phyloP scores from a whole-genome alignment of 768 basidiomycete species.

The Pleurotus pulmonarius region DNA sequence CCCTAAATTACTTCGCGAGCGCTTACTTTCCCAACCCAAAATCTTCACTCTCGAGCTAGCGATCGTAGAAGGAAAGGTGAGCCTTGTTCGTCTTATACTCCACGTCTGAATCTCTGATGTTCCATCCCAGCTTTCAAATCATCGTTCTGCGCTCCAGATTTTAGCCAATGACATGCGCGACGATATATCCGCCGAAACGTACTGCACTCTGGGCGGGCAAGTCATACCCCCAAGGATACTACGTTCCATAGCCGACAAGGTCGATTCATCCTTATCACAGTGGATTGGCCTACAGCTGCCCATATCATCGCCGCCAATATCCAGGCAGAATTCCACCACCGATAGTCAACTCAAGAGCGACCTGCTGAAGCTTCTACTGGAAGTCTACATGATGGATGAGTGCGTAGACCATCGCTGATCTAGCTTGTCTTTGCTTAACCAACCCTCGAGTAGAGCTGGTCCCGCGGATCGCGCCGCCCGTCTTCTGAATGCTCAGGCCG shows the following conservation, averaged over 20 bases:
- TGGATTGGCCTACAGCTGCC: slow-evolving; percentile 48
- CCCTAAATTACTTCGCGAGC: slow-evolving; percentile 36
- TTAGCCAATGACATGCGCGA: slow-evolving; percentile 74
- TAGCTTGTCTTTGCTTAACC: too few relatives aligned
- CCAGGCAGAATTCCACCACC: slow-evolving; percentile 32
- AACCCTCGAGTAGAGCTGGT: slow-evolving; percentile 33
- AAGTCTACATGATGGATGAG: slow-evolving; percentile 81
- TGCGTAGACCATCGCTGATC: slow-evolving; percentile 30
- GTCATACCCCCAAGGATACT: slow-evolving; percentile 63
- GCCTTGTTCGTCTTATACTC: slow-evolving; percentile 1
- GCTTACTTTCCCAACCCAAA: slow-evolving; percentile 44
- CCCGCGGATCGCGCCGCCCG: slow-evolving; percentile 58
- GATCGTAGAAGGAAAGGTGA: slow-evolving; percentile 75
- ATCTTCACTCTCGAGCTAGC: slow-evolving; percentile 71
- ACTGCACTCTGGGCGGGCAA: slow-evolving; percentile 78
- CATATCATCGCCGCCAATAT: slow-evolving; percentile 15
- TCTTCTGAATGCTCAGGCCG: slow-evolving; percentile 76
- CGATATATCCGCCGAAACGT: slow-evolving; percentile 74
- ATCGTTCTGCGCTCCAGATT: slow-evolving; percentile 58
- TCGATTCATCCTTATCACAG: slow-evolving; percentile 45
- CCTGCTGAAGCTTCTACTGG: slow-evolving; percentile 66
- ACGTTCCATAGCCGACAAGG: slow-evolving; percentile 43
- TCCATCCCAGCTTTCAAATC: slow-evolving; percentile 33
- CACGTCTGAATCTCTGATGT: background rate
- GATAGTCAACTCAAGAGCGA: slow-evolving; percentile 49